Evolutionary conservation across 371 early-diverging fungal species (phyloP).

Genomic region (Mortierella sp.): DNA sequence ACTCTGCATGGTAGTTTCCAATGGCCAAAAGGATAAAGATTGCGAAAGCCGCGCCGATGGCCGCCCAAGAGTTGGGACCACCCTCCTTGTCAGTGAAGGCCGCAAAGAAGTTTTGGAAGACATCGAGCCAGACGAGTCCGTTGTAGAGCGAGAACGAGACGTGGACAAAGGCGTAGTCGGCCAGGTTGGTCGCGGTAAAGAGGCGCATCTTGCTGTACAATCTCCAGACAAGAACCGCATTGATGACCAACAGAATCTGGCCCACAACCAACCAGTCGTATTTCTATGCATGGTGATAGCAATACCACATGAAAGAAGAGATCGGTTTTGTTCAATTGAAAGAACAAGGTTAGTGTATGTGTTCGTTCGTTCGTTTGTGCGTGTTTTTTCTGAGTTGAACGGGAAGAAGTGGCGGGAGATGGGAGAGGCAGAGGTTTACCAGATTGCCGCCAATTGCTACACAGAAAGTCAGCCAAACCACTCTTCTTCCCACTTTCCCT

Average conservation of each 20-base stretch:
- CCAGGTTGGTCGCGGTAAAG: slow-evolving; percentile 49
- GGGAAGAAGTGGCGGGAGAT: background rate
- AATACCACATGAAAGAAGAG: background rate
- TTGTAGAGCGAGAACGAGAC: slow-evolving; percentile 51
- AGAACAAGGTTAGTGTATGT: background rate
- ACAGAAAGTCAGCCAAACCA: slow-evolving; percentile 4
- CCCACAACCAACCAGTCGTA: slow-evolving; percentile 33
- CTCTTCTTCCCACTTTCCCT: background rate
- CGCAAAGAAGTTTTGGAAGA: slow-evolving; percentile 54
- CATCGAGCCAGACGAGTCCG: slow-evolving; percentile 49
- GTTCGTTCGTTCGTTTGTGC: background rate
- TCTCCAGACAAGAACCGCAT: slow-evolving; percentile 38
- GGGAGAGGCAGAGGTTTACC: background rate
- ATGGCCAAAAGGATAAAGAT: slow-evolving; percentile 33
- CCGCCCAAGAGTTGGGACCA: slow-evolving; percentile 33
- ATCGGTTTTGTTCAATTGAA: background rate
- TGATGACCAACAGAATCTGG: slow-evolving; percentile 35
- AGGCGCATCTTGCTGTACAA: slow-evolving; percentile 37
- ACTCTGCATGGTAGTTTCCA: slow-evolving; percentile 45
- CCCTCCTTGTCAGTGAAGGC: slow-evolving; percentile 43
- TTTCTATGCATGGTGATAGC: slow-evolving; percentile 23
- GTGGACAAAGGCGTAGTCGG: slow-evolving; percentile 42
- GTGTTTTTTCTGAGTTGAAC: background rate
- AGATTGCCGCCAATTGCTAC: background rate
- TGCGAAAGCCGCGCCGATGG: slow-evolving; percentile 27